These are phyloP conservation scores for Cystofilobasidium capitatum DNA, from an alignment of 768 basidiomycete genomes.

Conservation along the genomic window DNA sequence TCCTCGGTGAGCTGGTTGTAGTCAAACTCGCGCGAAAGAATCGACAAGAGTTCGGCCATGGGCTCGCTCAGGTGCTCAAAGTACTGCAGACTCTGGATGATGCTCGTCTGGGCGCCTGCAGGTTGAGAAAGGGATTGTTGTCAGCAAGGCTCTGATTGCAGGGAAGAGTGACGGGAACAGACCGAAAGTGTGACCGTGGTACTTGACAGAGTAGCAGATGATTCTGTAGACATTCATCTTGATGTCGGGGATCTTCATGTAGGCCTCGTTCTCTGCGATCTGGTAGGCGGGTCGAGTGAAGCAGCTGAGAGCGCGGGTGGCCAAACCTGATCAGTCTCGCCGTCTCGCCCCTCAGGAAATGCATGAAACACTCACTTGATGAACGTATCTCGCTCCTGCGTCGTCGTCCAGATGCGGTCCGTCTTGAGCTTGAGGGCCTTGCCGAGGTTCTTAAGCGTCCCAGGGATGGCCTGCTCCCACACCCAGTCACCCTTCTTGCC, in stretches of 20 bases:
- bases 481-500: conserved; percentile 47
- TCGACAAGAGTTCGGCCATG: conserved; percentile 78
- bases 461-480: conserved; percentile 69
- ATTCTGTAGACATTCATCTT: conserved; percentile 71
- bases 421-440: conserved; percentile 60
- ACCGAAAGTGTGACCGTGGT: conserved; percentile 70
- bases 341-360: not conserved
- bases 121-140: not conserved
- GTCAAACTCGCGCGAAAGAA: conserved; percentile 76
- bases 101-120: conserved; percentile 62
- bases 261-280: conserved; percentile 71
- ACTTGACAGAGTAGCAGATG: conserved; percentile 83
- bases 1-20: conserved; percentile 83
- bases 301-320: conserved; percentile 53
- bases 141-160: too few relatives aligned
- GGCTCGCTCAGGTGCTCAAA: conserved; percentile 89
- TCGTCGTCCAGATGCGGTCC: conserved; percentile 81
- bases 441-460: conserved; percentile 58
- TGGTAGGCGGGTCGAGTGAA: conserved; percentile 80
- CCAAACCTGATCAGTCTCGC: not conserved
- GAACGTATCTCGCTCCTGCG: conserved; percentile 73
- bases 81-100: conserved; percentile 86
- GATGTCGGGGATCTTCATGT: conserved; percentile 71
- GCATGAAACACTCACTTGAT: conserved; percentile 53
- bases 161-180: conserved; percentile 20